Conservation (phyloP, 2,329 filamentous ascomycete species). For the Dactylellina cionopaga region DNA sequence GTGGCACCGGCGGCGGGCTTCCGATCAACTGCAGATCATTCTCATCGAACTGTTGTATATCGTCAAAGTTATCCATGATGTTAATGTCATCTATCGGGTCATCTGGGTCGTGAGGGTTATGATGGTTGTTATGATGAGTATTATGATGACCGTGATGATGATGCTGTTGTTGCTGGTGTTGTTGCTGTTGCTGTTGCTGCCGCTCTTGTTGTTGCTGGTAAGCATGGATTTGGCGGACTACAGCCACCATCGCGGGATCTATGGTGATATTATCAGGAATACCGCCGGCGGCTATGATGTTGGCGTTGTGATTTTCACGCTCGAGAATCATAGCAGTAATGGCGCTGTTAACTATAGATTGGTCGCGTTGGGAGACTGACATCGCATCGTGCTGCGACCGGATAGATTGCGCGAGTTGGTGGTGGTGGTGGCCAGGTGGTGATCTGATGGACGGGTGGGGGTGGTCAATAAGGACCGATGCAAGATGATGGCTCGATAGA, state of each 20-base stretch:
- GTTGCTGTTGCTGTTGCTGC: slow-evolving; percentile 29
- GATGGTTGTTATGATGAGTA: slow-evolving; percentile 14
- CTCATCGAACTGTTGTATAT: slow-evolving; percentile 41
- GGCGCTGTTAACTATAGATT: slow-evolving; percentile 29
- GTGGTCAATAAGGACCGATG: slow-evolving; percentile 22
- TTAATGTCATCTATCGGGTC: slow-evolving; percentile 41
- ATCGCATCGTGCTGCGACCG: slow-evolving; percentile 48
- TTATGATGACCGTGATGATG: background rate
- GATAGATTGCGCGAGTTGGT: slow-evolving; percentile 51
- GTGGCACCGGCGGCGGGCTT: slow-evolving; percentile 4
- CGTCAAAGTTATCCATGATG: slow-evolving; percentile 44
- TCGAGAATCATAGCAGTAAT: slow-evolving; percentile 8
- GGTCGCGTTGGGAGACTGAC: slow-evolving; percentile 39
- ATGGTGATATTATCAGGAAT: slow-evolving; percentile 51
- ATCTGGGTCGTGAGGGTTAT: slow-evolving; percentile 22
- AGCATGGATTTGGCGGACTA: slow-evolving; percentile 38
- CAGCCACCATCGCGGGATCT: slow-evolving; percentile 55
- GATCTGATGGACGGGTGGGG: slow-evolving; percentile 42
- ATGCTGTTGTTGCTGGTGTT: slow-evolving; percentile 20
- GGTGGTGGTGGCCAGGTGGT: slow-evolving; percentile 45
- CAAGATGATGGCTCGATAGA: slow-evolving; percentile 8
- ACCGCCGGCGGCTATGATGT: background rate
- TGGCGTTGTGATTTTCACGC: slow-evolving; percentile 7
- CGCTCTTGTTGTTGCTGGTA: slow-evolving; percentile 42
- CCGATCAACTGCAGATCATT: slow-evolving; percentile 33